A percentile compares a stretch with the other conserved stretches of the same genome.
phyloP scores from a whole-genome alignment of 805 yeast species.

The Blastobotrys robertii region DNA sequence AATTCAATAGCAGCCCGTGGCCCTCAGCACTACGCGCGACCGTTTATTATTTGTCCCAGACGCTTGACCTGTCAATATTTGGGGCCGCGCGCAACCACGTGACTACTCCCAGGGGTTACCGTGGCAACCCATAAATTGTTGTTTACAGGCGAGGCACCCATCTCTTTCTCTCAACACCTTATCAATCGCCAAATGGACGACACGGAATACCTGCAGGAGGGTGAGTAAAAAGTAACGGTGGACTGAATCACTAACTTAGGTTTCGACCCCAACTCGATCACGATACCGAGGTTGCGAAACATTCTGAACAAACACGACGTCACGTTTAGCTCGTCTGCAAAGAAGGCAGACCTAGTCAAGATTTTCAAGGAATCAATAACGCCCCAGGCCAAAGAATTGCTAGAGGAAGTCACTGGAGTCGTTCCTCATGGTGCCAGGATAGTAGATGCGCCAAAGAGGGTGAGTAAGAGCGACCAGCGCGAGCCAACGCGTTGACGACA shows the following conservation, averaged over 20 bases:
- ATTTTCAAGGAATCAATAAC: conserved; percentile 47
- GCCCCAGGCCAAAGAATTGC: conserved; percentile 37
- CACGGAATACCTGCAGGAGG: conserved; percentile 10
- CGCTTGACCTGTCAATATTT: no score
- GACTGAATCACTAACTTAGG: conserved; percentile 24
- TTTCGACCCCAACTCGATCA: conserved; percentile 59
- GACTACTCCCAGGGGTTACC: no score
- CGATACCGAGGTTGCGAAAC: conserved; percentile 60
- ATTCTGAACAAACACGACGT: conserved; percentile 56
- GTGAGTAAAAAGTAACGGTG: conserved; percentile 2
- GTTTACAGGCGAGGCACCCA: no score
- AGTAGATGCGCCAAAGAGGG: conserved; percentile 23
- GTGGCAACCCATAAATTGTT: no score
- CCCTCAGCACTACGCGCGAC: no score
- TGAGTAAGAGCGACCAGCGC: conserved; percentile 1
- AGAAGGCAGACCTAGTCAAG: conserved; percentile 55
- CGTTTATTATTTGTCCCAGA: no score
- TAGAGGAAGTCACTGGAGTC: conserved; percentile 26
- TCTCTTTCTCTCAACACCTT: no score
- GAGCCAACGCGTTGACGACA: background rate
- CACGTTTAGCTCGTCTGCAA: conserved; percentile 45
- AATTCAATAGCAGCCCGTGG: no score
- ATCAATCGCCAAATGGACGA: conserved; percentile 1
- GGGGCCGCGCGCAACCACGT: no score
- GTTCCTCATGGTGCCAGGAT: conserved; percentile 31